These are phyloP conservation scores for Grosmannia clavigera DNA, from an alignment of 2,329 filamentous ascomycete genomes.

Conservation along the genomic window DNA sequence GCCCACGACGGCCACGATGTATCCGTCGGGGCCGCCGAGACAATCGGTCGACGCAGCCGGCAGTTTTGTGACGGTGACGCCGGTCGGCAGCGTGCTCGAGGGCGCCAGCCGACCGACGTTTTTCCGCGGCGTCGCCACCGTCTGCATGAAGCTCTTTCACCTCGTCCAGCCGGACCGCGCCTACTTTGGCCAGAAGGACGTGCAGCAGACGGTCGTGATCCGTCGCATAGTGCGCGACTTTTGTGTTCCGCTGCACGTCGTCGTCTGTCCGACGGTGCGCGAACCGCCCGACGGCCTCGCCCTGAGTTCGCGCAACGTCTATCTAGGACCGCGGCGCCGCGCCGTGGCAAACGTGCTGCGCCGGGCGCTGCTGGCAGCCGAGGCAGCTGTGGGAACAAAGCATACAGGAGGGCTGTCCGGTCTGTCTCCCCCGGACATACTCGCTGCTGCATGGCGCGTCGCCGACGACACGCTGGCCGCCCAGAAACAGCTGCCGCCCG, in stretches of 20 bases:
- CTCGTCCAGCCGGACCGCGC: slow-evolving; percentile 65
- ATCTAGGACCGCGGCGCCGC: slow-evolving; percentile 66
- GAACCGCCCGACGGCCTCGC: slow-evolving; percentile 70
- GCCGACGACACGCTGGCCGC: slow-evolving; percentile 39
- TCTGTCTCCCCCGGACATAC: slow-evolving; percentile 30
- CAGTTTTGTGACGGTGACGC: slow-evolving; percentile 84
- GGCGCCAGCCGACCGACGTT: slow-evolving; percentile 82
- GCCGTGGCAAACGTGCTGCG: slow-evolving; percentile 60
- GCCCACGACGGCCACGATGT: slow-evolving; percentile 73
- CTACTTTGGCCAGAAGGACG: slow-evolving; percentile 96
- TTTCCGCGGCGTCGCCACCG: slow-evolving; percentile 89
- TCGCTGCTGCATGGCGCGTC: slow-evolving; percentile 56
- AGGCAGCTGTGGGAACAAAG: slow-evolving; percentile 24
- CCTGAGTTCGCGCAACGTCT: slow-evolving; percentile 87
- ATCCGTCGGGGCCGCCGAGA: slow-evolving; percentile 65
- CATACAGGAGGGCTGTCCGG: neutral
- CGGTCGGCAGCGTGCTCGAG: slow-evolving; percentile 69
- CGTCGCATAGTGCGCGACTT: slow-evolving; percentile 81
- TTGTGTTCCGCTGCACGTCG: slow-evolving; percentile 61
- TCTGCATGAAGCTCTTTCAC: slow-evolving; percentile 90
- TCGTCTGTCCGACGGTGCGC: slow-evolving; percentile 61
- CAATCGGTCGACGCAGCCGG: slow-evolving; percentile 65
- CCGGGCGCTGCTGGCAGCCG: slow-evolving; percentile 57
- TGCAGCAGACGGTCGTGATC: slow-evolving; percentile 90
- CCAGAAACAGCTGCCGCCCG: slow-evolving; percentile 48